Base-by-base conservation (phyloP, 495 filamentous ascomycete species). In the Podospora australis region DNA sequence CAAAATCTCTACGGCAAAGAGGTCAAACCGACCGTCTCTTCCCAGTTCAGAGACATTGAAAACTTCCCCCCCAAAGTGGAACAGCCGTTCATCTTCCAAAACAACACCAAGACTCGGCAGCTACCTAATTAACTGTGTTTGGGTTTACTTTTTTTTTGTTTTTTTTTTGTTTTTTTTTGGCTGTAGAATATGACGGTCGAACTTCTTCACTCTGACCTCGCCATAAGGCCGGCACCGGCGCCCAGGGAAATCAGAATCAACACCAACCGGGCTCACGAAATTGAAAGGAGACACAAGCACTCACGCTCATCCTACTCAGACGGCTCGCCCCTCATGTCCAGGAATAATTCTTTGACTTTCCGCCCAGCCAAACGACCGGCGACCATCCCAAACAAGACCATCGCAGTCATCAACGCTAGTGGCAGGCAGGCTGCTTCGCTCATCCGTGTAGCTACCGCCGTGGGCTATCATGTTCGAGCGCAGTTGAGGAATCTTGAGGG, bases 391-490 rank as follows among this genome's bases (percentile, higher is more conserved):
- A 67, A 77, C 57, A 87, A 90, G 70, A 90, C 82, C 39, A 88
- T 96, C 56, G 90, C 88, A 56, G 83, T 92, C 59, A 89, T 96
- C 64, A 97, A 97, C 68, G 83, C 84, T 65, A 87, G 85, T 53
- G 91, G 91, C 50, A 83, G 91, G 52, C 91, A 97, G 75, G 88
- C 90, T 24, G 91, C 91, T 35, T 95, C 89, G 29, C 78, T 97
- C 61, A 88, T 95, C 46, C 84, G 91, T 39, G 90, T 94, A 57
- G 91, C 90, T 17, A 84, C 86, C 8, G 91, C 91, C 24, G 83
- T 97, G 17, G 91, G 91, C 44, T 95, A 92, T 70, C 76, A 82
- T 56, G 90, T 97, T 14, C 82, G 87, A 55, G 91, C 90, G 11
- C 91, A 97, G 65, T 73, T 96, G 54, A 80, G 87, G 54, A 88